Evolutionary conservation across 495 filamentous ascomycete genomes (phyloP).

Genomic region (Xylaria bambusicola): DNA sequence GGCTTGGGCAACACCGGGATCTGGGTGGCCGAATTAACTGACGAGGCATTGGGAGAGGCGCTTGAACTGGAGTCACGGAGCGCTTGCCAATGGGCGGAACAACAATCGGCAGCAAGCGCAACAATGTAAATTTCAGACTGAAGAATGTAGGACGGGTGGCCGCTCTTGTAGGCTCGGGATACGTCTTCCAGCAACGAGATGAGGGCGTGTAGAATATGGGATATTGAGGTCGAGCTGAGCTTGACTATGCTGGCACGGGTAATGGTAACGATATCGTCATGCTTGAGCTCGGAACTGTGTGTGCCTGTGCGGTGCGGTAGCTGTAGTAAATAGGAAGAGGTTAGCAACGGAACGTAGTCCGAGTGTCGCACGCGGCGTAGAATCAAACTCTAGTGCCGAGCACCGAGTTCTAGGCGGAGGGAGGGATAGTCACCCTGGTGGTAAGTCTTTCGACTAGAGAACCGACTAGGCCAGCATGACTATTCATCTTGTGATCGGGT

Average conservation of each 20-base stretch:
- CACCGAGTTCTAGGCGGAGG: conserved; percentile 5
- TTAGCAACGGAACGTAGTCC: background rate
- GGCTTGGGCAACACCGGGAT: conserved; percentile 30
- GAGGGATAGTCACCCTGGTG: conserved; percentile 52
- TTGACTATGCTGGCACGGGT: conserved; percentile 63
- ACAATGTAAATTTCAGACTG: conserved; percentile 62
- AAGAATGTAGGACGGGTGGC: conserved; percentile 56
- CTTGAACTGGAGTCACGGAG: conserved; percentile 34
- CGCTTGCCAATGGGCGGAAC: conserved; percentile 57
- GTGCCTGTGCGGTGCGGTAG: conserved; percentile 66
- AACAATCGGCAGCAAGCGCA: conserved; percentile 64
- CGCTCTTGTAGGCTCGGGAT: conserved; percentile 46
- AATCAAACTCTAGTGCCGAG: background rate
- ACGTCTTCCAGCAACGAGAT: conserved; percentile 53
- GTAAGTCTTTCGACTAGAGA: conserved; percentile 65
- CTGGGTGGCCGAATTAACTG: too few species aligned
- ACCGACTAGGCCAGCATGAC: conserved; percentile 63
- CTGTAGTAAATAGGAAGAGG: conserved; percentile 34
- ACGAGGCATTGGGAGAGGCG: conserved; percentile 22
- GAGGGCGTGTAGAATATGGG: conserved; percentile 58
- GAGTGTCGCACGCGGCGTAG: background rate
- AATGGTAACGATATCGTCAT: conserved; percentile 62
- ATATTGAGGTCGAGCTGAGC: conserved; percentile 56
- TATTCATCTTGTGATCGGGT: conserved; percentile 56
- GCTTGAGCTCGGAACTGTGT: conserved; percentile 55